These are phyloP conservation scores for Aquilaria agallochum DNA, from an alignment of 441 rosid species.

Conservation along the genomic window DNA sequence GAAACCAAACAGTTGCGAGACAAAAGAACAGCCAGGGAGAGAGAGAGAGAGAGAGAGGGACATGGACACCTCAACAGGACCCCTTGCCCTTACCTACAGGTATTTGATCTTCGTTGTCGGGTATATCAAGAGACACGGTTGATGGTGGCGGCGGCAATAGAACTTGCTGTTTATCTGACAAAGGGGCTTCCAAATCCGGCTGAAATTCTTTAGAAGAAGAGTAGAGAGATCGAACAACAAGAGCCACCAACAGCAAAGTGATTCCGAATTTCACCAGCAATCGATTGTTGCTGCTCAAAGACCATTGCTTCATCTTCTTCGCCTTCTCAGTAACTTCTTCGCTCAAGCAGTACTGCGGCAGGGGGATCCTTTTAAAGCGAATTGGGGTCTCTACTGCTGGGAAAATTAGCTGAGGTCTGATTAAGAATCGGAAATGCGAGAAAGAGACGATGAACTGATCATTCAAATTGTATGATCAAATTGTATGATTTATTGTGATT, in stretches of 20 bases:
- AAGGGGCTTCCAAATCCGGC: slow-evolving; percentile 33
- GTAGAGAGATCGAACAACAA: slow-evolving; percentile 55
- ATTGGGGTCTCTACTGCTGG: neutral
- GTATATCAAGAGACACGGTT: slow-evolving; percentile 18
- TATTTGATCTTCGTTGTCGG: slow-evolving; percentile 47
- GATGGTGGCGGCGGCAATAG: slow-evolving; percentile 12
- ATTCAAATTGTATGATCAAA: too few species aligned
- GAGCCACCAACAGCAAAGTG: slow-evolving; percentile 39
- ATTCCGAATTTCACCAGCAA: slow-evolving; percentile 49
- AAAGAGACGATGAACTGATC: too few species aligned
- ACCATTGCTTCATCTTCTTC: slow-evolving; percentile 19
- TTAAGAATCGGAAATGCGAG: neutral
- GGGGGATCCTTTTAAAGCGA: too few species aligned
- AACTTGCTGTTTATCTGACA: slow-evolving; percentile 26
- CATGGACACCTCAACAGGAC: too few species aligned
- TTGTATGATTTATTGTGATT: too few species aligned
- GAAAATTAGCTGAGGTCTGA: slow-evolving; percentile 1
- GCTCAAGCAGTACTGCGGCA: too few species aligned
- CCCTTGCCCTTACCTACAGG: slow-evolving; percentile 39
- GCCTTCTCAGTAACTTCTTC: too few species aligned
- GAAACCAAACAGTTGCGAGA: too few species aligned
- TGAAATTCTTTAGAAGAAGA: slow-evolving; percentile 38
- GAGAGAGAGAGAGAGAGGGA: too few species aligned
- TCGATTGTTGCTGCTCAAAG: slow-evolving; percentile 38
- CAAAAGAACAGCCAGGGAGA: too few species aligned